These are phyloP conservation scores for Stemphylium vesicarium DNA, from an alignment of 2,329 filamentous ascomycete species.

Conservation along the genomic window DNA sequence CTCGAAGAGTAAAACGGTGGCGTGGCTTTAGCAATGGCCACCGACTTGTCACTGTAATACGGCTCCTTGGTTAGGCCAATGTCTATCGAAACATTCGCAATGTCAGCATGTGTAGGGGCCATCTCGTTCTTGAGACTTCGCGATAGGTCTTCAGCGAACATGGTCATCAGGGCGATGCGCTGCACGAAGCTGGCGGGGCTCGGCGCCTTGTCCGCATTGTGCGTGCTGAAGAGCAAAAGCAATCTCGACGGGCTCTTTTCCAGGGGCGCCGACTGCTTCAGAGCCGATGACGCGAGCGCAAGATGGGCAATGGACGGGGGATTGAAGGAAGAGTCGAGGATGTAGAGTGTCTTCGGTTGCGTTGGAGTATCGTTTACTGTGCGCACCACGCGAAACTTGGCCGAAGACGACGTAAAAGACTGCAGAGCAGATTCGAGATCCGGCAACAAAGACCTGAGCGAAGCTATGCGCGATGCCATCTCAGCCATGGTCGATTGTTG, in stretches of 20 bases:
- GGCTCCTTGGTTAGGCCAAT: conserved; percentile 74
- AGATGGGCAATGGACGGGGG: conserved; percentile 67
- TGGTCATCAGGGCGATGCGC: conserved; percentile 73
- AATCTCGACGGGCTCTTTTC: conserved; percentile 54
- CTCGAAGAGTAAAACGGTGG: conserved; percentile 45
- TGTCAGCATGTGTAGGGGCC: conserved; percentile 4
- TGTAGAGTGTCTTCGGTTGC: conserved; percentile 59
- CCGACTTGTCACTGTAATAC: conserved; percentile 76
- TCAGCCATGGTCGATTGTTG: conserved; percentile 19
- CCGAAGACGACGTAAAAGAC: conserved; percentile 40
- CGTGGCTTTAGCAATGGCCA: conserved; percentile 58
- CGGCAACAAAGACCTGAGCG: conserved; percentile 37
- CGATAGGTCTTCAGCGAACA: conserved; percentile 66
- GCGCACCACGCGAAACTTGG: conserved; percentile 45
- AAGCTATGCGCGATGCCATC: conserved; percentile 39
- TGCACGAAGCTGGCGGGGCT: conserved; percentile 72
- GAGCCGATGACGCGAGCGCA: conserved; percentile 60
- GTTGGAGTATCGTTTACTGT: conserved; percentile 42
- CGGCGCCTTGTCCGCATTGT: conserved; percentile 70
- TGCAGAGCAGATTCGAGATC: conserved; percentile 42
- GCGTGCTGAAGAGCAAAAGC: conserved; percentile 66
- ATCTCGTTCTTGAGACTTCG: conserved; percentile 17
- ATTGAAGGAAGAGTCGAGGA: conserved; percentile 71
- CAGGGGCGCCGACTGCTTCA: conserved; percentile 48
- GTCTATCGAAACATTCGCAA: conserved; percentile 56